These are phyloP conservation scores for Emergomyces pasteurianus DNA, from an alignment of 2,329 filamentous ascomycete species.

Conservation along the genomic window DNA sequence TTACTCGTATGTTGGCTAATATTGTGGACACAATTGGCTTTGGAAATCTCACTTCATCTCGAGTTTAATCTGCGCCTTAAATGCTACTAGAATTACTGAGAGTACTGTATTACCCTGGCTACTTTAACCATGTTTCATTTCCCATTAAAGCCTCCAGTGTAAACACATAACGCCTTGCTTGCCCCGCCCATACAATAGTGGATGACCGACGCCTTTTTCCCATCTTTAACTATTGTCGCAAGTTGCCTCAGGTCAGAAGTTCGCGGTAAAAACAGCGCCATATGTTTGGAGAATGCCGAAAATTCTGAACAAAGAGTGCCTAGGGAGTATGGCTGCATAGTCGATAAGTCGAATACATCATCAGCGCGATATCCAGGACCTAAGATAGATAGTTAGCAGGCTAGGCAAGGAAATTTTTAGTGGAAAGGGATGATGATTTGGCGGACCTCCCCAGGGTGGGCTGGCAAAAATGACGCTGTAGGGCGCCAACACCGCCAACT, in stretches of 20 bases:
- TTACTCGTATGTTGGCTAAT: neutral
- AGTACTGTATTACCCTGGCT: neutral
- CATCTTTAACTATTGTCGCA: slow-evolving; percentile 40
- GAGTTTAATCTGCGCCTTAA: neutral
- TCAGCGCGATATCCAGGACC: slow-evolving; percentile 51
- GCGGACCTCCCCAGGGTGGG: slow-evolving; percentile 60
- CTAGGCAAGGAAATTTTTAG: neutral
- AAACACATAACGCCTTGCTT: slow-evolving; percentile 62
- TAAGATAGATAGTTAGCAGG: slow-evolving; percentile 17
- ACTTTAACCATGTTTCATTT: neutral
- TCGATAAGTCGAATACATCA: slow-evolving; percentile 67
- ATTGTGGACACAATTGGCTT: neutral
- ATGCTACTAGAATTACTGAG: neutral
- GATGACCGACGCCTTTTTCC: slow-evolving; percentile 55
- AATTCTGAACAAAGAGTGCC: slow-evolving; percentile 52
- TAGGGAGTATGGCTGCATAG: slow-evolving; percentile 80
- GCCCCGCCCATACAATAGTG: slow-evolving; percentile 89
- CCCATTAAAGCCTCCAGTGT: slow-evolving; percentile 35
- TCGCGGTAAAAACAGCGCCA: slow-evolving; percentile 73
- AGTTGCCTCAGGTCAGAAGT: slow-evolving; percentile 74
- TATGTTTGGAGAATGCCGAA: slow-evolving; percentile 36
- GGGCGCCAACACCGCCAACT: slow-evolving; percentile 36
- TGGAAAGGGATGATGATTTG: neutral
- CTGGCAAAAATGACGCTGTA: slow-evolving; percentile 56
- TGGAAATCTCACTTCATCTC: neutral